phyloP scores from a whole-genome alignment of 108 stramenopile species.

The Mediolabrus comicus region DNA sequence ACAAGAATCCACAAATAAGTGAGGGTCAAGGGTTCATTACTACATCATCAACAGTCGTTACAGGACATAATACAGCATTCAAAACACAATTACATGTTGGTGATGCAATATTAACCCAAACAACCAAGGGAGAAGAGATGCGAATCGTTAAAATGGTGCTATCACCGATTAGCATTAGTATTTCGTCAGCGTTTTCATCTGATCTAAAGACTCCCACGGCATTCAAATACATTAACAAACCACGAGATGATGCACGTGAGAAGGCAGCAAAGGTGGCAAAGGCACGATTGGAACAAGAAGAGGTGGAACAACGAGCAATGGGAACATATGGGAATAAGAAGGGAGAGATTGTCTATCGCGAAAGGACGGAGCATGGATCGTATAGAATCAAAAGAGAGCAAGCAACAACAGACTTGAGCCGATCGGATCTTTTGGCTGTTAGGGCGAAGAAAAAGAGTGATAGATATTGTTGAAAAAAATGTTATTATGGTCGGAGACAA shows the following conservation, averaged over 20 bases:
- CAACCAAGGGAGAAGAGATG: conserved; percentile 54
- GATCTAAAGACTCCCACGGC: conserved; percentile 50
- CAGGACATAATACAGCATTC: conserved; percentile 67
- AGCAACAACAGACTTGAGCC: conserved; percentile 35
- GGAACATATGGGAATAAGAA: conserved; percentile 56
- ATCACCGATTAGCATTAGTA: conserved; percentile 55
- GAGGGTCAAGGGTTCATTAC: conserved; percentile 70
- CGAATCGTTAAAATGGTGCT: conserved; percentile 80
- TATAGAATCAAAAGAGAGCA: conserved; percentile 67
- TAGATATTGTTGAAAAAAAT: conserved; percentile 64
- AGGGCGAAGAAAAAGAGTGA: conserved; percentile 80
- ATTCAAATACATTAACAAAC: conserved; percentile 69
- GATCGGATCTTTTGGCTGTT: conserved; percentile 66
- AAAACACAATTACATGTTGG: conserved; percentile 58
- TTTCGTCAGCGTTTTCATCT: conserved; percentile 64
- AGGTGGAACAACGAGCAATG: conserved; percentile 54
- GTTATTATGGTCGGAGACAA: not conserved
- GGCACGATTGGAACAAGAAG: conserved; percentile 41
- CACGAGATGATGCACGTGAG: conserved; percentile 50
- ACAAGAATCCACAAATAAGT: conserved; percentile 36
- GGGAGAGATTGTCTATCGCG: conserved; percentile 67
- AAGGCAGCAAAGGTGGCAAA: conserved; percentile 30
- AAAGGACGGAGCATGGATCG: conserved; percentile 75
- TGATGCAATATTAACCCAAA: conserved; percentile 60
- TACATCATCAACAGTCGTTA: conserved; percentile 74